Evolutionary conservation across 176 grass and related monocot genomes (phyloP).

Genomic region (Aegilops longissima): DNA sequence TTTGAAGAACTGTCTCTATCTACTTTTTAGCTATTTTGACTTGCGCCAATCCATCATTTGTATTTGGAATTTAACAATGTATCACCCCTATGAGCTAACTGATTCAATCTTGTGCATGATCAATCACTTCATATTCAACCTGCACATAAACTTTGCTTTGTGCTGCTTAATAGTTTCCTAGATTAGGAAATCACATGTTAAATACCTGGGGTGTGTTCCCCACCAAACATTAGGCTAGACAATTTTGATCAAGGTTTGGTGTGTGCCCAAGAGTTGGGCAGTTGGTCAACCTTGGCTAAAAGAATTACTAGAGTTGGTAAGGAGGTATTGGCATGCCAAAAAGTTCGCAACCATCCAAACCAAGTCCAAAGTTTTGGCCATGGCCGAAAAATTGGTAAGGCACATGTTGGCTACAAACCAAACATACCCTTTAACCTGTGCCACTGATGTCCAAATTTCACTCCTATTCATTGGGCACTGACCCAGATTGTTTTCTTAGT

Average conservation of each 20-base stretch:
- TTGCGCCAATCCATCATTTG: neutral
- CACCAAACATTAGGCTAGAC: no score
- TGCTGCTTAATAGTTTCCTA: neutral
- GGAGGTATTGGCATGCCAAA: no score
- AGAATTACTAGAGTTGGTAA: no score
- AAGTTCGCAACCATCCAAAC: no score
- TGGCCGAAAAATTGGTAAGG: no score
- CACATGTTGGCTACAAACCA: no score
- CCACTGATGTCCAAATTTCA: neutral
- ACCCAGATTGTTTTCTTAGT: neutral
- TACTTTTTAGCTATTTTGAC: neutral
- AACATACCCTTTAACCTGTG: neutral
- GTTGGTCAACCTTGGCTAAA: no score
- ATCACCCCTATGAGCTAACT: neutral
- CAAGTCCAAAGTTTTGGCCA: no score
- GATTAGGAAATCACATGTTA: neutral
- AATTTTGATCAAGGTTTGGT: no score
- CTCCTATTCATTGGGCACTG: neutral
- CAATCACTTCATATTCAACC: neutral
- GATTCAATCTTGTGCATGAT: neutral
- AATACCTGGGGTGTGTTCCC: no score
- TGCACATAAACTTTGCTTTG: constrained; percentile 4
- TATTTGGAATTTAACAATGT: neutral
- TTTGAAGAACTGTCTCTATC: neutral
- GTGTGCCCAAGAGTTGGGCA: no score